phyloP scores from a whole-genome alignment of 192 early-diverging fungal genomes.

The Coemansia sp. region DNA sequence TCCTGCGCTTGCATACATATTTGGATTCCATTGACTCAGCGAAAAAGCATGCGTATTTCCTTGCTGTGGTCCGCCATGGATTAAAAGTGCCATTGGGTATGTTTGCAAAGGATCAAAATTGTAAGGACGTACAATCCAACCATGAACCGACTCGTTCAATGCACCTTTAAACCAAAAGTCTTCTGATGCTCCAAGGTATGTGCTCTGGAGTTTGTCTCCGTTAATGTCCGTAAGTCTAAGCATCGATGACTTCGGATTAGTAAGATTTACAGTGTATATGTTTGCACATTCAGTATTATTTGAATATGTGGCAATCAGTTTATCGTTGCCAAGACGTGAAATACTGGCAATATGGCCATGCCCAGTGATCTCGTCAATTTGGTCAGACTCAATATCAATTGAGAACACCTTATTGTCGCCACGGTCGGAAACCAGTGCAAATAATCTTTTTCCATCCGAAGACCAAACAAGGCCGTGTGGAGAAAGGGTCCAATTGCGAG shows the following conservation, averaged over 20 bases:
- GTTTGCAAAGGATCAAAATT: slow-evolving; percentile 56
- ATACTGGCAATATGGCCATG: slow-evolving; percentile 23
- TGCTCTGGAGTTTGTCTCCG: slow-evolving; percentile 30
- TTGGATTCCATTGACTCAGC: slow-evolving; percentile 68
- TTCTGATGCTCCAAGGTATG: slow-evolving; percentile 57
- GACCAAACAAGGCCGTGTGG: slow-evolving; percentile 62
- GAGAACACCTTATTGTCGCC: slow-evolving; percentile 56
- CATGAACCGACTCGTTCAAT: slow-evolving; percentile 49
- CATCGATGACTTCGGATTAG: slow-evolving; percentile 19
- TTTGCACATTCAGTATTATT: slow-evolving; percentile 46
- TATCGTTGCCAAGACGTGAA: slow-evolving; percentile 17
- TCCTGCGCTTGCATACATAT: slow-evolving; percentile 73
- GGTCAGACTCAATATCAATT: slow-evolving; percentile 30
- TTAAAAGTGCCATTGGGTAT: slow-evolving; percentile 75
- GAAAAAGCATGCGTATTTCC: slow-evolving; percentile 62
- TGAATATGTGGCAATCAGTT: slow-evolving; percentile 49
- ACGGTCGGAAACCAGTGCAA: slow-evolving; percentile 61
- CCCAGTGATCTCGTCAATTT: slow-evolving; percentile 36
- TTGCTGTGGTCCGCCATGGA: slow-evolving; percentile 84
- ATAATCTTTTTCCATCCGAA: slow-evolving; percentile 56
- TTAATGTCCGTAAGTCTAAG: slow-evolving; percentile 55
- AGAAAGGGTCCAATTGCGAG: slow-evolving; percentile 58
- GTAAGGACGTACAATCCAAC: slow-evolving; percentile 65
- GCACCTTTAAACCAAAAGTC: slow-evolving; percentile 74
- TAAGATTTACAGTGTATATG: slow-evolving; percentile 37